Conservation (phyloP, 2,329 filamentous ascomycete species). For the Calonectria multiphialidica region DNA sequence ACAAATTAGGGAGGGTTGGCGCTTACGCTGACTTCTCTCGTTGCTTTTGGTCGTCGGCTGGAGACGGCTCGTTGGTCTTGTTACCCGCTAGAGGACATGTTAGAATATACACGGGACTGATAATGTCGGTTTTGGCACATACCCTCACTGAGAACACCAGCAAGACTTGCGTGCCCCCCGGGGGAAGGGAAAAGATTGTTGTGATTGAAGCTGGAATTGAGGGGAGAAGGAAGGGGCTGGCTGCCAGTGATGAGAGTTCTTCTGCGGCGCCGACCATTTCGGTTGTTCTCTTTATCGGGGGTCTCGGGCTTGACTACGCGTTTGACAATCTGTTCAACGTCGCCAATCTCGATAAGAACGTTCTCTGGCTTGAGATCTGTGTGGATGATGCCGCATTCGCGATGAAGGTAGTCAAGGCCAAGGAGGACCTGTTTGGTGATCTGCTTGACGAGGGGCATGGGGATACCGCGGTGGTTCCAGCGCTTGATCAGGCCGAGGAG, state of each 20-base stretch:
- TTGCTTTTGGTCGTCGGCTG: conserved; percentile 79
- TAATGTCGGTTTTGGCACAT: conserved; percentile 46
- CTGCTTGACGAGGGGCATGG: conserved; percentile 96
- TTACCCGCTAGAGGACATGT: conserved; percentile 43
- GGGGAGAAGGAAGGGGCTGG: conserved; percentile 92
- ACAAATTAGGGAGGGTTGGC: neutral
- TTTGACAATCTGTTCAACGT: conserved; percentile 98
- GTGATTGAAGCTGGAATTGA: conserved; percentile 91
- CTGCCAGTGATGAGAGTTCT: conserved; percentile 97
- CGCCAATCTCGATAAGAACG: conserved; percentile 97
- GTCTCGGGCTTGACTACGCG: conserved; percentile 89
- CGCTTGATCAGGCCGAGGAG: conserved; percentile 95
- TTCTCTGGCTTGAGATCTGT: conserved; percentile 98
- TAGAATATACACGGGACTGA: conserved; percentile 14
- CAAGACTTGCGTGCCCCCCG: conserved; percentile 80
- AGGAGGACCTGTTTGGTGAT: conserved; percentile 98
- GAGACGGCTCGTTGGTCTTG: conserved; percentile 58
- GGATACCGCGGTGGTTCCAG: conserved; percentile 98
- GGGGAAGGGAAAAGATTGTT: conserved; percentile 76
- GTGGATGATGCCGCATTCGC: conserved; percentile 98
- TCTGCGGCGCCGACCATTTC: conserved; percentile 89
- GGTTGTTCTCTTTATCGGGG: conserved; percentile 85
- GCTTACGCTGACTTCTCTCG: conserved; percentile 94
- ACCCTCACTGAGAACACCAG: conserved; percentile 87
- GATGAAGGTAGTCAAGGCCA: conserved; percentile 94